Percentiles rank a stretch among this genome's conserved stretches.
Evolutionary conservation across 208 protist species (phyloP).

Genomic region (Trypanosoma boissoni): DNA sequence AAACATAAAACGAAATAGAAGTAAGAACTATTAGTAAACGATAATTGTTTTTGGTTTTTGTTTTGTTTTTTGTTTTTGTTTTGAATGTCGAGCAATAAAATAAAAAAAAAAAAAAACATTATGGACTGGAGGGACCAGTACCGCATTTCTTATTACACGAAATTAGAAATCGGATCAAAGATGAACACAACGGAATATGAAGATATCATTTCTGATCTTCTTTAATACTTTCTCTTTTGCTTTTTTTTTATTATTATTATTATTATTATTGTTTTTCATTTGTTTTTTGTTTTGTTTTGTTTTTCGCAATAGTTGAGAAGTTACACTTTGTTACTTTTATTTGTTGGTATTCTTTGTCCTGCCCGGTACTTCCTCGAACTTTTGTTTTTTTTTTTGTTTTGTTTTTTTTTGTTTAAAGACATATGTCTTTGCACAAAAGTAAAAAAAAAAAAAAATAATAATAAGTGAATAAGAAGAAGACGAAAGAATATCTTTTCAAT

Average conservation of each 20-base stretch:
- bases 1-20: too few species aligned
- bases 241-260: background rate
- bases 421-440: too few species aligned
- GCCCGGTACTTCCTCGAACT: background rate
- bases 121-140: background rate
- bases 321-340: background rate
- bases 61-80: background rate
- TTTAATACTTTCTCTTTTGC: too few species aligned
- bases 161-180: background rate
- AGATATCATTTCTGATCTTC: conserved; percentile 1
- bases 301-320: background rate
- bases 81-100: background rate
- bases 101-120: background rate
- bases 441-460: background rate
- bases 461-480: background rate
- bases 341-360: conserved; percentile 5
- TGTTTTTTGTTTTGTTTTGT: conserved; percentile 9
- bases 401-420: background rate
- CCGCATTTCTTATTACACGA: background rate
- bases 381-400: conserved; percentile 7
- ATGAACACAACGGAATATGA: too few species aligned
- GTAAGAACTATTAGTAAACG: too few species aligned
- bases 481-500: too few species aligned
- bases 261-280: background rate
- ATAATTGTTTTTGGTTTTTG: background rate